Percentiles rank a stretch among this genome's conserved stretches.
phyloP scores from a whole-genome alignment of 139 green algal species.

The Microglena sp. region DNA sequence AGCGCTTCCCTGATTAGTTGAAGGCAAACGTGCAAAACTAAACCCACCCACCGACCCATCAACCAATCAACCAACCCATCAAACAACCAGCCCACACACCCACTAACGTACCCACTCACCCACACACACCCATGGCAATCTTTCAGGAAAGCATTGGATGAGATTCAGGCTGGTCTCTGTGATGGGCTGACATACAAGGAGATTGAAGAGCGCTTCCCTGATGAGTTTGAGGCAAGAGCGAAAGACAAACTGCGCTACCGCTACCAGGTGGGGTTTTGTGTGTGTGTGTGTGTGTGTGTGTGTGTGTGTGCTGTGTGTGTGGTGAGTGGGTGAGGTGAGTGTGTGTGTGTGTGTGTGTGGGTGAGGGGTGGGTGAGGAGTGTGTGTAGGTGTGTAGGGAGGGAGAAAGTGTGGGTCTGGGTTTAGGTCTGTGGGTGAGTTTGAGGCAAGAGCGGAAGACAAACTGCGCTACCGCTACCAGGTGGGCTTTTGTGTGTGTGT shows the following conservation, averaged over 20 bases:
- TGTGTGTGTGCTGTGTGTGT: neutral
- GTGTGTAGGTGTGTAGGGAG: too few relatives aligned
- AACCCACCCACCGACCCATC: too few relatives aligned
- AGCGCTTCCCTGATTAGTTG: conserved; percentile 66
- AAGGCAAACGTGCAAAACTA: conserved; percentile 66
- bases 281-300: too few relatives aligned
- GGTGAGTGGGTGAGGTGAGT: neutral
- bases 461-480: conserved; percentile 87
- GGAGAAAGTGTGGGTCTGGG: neutral
- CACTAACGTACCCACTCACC: neutral
- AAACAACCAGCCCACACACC: too few relatives aligned
- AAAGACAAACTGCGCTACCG: conserved; percentile 85
- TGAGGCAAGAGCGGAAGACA: conserved; percentile 59
- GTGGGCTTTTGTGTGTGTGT: too few relatives aligned
- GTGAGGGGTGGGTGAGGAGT: too few relatives aligned
- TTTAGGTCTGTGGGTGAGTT: conserved; percentile 59
- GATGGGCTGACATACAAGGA: conserved; percentile 82
- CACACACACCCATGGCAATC: neutral
- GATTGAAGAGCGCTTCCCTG: conserved; percentile 59
- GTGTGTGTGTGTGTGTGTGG: too few relatives aligned
- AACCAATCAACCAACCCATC: too few relatives aligned
- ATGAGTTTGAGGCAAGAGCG: conserved; percentile 61
- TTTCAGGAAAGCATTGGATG: conserved; percentile 34
- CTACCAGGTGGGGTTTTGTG: too few relatives aligned
- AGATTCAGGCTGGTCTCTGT: conserved; percentile 58